Conservation (phyloP, 768 basidiomycete species). For the Pisolithus marmoratus region DNA sequence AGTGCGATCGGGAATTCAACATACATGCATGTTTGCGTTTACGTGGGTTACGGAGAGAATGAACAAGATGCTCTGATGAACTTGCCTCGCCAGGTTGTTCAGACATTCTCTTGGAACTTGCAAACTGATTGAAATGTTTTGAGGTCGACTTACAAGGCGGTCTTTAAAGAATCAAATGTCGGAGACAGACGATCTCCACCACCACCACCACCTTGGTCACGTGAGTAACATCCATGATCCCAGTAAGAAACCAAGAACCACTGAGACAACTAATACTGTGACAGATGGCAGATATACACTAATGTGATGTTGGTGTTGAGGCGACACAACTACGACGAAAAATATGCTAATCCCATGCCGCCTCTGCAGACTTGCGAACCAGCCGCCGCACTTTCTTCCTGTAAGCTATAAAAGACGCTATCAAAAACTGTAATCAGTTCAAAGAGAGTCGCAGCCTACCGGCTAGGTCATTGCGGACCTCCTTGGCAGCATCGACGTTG, state of each 20-base stretch:
- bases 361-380: slow-evolving; percentile 84
- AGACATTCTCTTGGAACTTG: slow-evolving; percentile 21
- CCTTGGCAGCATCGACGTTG: slow-evolving; percentile 93
- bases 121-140: slow-evolving; percentile 7
- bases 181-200: too few relatives aligned
- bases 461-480: slow-evolving; percentile 60
- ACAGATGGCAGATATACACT: slow-evolving; percentile 12
- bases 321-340: background rate
- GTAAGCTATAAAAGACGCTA: slow-evolving; percentile 51
- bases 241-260: too few relatives aligned
- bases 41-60: slow-evolving; percentile 18
- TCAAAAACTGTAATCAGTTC: slow-evolving; percentile 1
- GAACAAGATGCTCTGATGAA: slow-evolving; percentile 17
- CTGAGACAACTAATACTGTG: slow-evolving; percentile 2
- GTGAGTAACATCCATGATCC: background rate
- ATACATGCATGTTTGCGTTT: slow-evolving; percentile 31
- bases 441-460: slow-evolving; percentile 34
- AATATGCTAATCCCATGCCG: slow-evolving; percentile 60
- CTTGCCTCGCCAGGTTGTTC: slow-evolving; percentile 40
- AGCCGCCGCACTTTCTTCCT: slow-evolving; percentile 94
- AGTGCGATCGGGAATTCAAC: slow-evolving; percentile 20
- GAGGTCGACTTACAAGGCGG: background rate
- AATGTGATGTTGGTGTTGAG: background rate
- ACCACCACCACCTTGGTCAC: background rate
- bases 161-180: too few relatives aligned